Evolutionary conservation across 345 rosid species (phyloP).

Genomic region (Corchorus capsularis): DNA sequence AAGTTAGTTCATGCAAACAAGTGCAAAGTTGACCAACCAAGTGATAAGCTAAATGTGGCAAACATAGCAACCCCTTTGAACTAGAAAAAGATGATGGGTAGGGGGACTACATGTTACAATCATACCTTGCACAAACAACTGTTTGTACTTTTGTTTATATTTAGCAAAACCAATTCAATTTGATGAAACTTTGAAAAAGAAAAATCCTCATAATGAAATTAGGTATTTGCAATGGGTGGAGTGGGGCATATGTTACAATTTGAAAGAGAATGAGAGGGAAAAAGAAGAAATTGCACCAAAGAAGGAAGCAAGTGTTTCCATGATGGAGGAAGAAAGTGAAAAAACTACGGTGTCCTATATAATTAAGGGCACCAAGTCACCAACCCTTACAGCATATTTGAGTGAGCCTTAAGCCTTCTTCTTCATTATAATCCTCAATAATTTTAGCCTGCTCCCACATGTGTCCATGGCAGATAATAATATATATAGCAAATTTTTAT

Average conservation of each 20-base stretch:
- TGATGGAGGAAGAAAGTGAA: not conserved
- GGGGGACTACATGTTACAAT: not conserved
- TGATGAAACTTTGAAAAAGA: not conserved
- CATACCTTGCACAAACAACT: not conserved
- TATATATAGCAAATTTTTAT: not conserved
- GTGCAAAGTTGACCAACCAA: not conserved
- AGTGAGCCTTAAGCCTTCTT: not conserved
- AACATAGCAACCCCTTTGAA: not conserved
- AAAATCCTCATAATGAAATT: not conserved
- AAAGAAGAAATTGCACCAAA: not conserved
- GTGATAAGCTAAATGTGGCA: not conserved
- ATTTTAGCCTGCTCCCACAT: constrained; percentile 14
- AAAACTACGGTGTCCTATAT: not conserved
- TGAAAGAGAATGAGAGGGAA: constrained; percentile 11
- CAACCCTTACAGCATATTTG: constrained; percentile 11
- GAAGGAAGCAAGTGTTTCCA: not conserved
- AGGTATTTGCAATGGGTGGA: not conserved
- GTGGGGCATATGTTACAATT: not conserved
- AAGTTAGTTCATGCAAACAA: too few species aligned
- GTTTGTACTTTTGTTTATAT: not conserved
- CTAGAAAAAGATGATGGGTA: not conserved
- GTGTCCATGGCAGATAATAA: not conserved
- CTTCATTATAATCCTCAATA: constrained; percentile 12
- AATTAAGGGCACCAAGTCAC: constrained; percentile 27
- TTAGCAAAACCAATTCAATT: not conserved